Percentiles rank a stretch among this genome's conserved stretches.
These are phyloP conservation scores for Rhodotorula sp. DNA, from an alignment of 1,284 basidiomycete species.

Conservation along the genomic window DNA sequence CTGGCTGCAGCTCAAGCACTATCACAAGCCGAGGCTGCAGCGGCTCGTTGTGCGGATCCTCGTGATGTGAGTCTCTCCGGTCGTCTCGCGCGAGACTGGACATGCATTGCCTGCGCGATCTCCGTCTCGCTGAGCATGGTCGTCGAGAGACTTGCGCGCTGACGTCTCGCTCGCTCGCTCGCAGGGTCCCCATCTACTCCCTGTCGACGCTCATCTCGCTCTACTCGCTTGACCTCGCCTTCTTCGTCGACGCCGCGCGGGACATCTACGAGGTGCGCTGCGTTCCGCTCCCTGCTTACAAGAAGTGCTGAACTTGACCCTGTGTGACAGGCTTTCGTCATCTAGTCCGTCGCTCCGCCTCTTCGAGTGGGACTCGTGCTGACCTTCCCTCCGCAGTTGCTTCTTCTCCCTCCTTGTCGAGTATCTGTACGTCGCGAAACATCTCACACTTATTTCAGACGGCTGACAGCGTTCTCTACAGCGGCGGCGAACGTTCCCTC, in stretches of 20 bases:
- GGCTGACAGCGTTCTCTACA: slow-evolving; percentile 54
- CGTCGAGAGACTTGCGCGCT: no score
- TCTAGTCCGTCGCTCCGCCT: slow-evolving; percentile 78
- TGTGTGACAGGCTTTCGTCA: slow-evolving; percentile 76
- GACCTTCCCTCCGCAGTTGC: slow-evolving; percentile 26
- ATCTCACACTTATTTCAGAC: slow-evolving; percentile 46
- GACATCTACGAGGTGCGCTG: slow-evolving; percentile 87
- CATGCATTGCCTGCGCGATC: no score
- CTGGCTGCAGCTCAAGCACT: slow-evolving; percentile 76
- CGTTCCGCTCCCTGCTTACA: neutral
- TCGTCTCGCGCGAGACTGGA: no score
- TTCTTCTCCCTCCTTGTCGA: slow-evolving; percentile 52
- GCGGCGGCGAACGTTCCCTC: slow-evolving; percentile 89
- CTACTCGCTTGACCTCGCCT: slow-evolving; percentile 90
- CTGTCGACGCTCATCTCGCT: slow-evolving; percentile 88
- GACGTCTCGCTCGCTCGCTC: neutral
- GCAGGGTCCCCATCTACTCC: slow-evolving; percentile 80
- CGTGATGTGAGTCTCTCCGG: slow-evolving; percentile 75
- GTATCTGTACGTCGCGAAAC: slow-evolving; percentile 47
- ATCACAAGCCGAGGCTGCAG: slow-evolving; percentile 47
- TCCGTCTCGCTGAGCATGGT: neutral
- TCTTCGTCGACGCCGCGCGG: slow-evolving; percentile 90
- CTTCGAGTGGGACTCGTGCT: slow-evolving; percentile 50
- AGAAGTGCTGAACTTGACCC: neutral
- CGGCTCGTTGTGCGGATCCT: slow-evolving; percentile 95